Evolutionary conservation across 2,329 filamentous ascomycete species (phyloP), one percentile per base, ranked within the genome.

Genomic region (Sclerotinia trifoliorum): DNA sequence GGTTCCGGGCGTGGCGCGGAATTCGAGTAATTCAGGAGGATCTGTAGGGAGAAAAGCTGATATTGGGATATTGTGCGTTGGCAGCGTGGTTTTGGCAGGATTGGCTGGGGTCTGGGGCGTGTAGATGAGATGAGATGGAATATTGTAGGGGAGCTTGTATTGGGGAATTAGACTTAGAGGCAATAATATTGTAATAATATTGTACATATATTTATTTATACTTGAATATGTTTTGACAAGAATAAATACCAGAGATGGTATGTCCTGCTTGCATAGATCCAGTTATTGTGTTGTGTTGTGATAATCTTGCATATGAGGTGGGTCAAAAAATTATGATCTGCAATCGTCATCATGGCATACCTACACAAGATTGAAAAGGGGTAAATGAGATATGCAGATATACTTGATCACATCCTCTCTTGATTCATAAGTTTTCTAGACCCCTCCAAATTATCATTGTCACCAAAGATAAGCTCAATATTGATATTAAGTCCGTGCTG

Each of bases 311-410:
- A 39, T 42, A 17, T 17, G 32, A 24, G 55, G 55, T 57, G 55
- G 55, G 55, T 57, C 55, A 24, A 17, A 24, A 42, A 42, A 15
- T 57, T 42, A 57, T 57, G 55, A 57, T 39, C 55, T 57, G 55
- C 55, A 57, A 57, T 39, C 55, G 32, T 57, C 55, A 57, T 57
- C 55, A 42, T 39, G 35, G 32, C 29, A 13, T 57, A 39, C 32
- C n/a, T 39, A 15, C 29, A 35, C 52, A 29, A 55, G 29, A 55
- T 55, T 55, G 52, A 55, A 55, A 55, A 35, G 19, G 52, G 52
- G 52, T 19, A 55, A 55, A 55, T n/a, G 52, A 55, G 32, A 55
- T 55, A 55, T 55, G 52, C 29, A 55, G 29, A 55, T 55, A 55
- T 57, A 57, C 55, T 57, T 57, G 55, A 57, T 24, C 11, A 15